phyloP scores from a whole-genome alignment of 164 flowering plant genomes.

The Sedum album region DNA sequence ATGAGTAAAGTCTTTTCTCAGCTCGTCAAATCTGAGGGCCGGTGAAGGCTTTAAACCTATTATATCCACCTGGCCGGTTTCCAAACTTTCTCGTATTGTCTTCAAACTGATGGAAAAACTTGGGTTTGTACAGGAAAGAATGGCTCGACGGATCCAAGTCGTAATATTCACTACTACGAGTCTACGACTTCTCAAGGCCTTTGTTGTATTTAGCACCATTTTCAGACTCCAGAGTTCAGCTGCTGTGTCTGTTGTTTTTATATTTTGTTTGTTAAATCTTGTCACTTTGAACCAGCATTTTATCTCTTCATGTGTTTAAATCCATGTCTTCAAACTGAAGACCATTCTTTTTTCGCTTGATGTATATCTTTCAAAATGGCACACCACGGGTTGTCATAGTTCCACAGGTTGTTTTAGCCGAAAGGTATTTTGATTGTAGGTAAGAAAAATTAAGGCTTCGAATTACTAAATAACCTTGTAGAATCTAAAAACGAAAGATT shows the following conservation, averaged over 20 bases:
- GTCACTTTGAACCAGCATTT: neutral
- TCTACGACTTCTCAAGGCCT: neutral
- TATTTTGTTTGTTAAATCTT: neutral
- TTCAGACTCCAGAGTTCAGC: neutral
- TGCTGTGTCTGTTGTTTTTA: neutral
- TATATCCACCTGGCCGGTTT: neutral
- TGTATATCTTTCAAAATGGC: no score
- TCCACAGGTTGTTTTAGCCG: no score
- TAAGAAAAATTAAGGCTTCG: no score
- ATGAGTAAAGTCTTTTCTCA: slow-evolving; percentile 76
- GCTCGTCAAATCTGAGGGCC: slow-evolving; percentile 62
- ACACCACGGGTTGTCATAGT: no score
- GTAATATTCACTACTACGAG: neutral
- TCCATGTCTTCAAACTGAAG: neutral
- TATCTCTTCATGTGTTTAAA: neutral
- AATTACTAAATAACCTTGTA: no score
- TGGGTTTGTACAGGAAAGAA: neutral
- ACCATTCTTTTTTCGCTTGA: no score
- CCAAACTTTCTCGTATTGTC: neutral
- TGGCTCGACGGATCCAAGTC: neutral
- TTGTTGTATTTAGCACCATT: neutral
- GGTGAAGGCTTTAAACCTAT: slow-evolving; percentile 20
- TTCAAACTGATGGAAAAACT: neutral
- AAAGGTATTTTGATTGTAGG: no score
- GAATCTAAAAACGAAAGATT: no score